Evolutionary conservation across 495 filamentous ascomycete species (phyloP).

Genomic region (Glutinoglossum americanum): DNA sequence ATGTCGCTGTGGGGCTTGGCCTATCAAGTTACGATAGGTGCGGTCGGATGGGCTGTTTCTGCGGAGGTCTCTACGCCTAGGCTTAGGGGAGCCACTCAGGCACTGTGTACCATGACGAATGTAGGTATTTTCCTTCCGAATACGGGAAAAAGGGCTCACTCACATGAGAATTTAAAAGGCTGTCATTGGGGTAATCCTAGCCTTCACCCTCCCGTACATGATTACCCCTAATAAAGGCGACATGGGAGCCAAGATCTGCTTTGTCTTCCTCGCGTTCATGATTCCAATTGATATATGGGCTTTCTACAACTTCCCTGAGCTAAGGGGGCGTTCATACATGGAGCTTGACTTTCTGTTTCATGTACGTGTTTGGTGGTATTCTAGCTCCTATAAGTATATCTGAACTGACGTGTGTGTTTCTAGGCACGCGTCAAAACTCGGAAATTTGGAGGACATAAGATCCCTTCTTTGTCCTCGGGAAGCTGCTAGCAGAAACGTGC

Average conservation of each 20-base stretch:
- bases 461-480: neutral
- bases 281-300: constrained; percentile 13
- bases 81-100: neutral
- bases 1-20: neutral
- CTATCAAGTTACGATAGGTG: neutral
- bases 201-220: neutral
- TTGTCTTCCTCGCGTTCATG: constrained; percentile 24
- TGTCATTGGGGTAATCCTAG: constrained; percentile 1
- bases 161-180: neutral
- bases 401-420: neutral
- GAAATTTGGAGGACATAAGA: neutral
- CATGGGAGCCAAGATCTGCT: constrained; percentile 30
- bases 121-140: neutral
- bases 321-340: constrained; percentile 28
- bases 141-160: constrained; percentile 2
- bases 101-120: neutral
- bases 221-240: constrained; percentile 19
- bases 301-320: constrained; percentile 20
- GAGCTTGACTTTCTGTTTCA: constrained; percentile 33
- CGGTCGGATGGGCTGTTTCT: neutral
- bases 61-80: neutral
- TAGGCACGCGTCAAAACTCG: neutral
- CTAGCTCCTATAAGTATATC: neutral
- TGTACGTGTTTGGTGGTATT: neutral
- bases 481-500: neutral